phyloP scores from a whole-genome alignment of 768 basidiomycete species.

The Leucogyrophana mollusca region DNA sequence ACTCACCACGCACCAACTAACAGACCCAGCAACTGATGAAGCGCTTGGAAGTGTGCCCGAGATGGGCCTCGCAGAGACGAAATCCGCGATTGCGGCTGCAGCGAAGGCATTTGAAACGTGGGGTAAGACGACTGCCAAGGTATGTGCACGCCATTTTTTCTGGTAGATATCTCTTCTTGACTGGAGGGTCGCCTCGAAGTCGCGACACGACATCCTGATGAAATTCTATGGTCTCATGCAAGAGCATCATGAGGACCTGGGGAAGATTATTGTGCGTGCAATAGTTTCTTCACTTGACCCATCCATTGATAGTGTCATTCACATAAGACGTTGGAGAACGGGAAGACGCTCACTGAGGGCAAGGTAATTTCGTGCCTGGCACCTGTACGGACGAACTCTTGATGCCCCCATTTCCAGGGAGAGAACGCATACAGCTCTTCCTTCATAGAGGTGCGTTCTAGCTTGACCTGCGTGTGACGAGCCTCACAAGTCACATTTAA shows the following conservation, averaged over 20 bases:
- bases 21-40: conserved; percentile 88
- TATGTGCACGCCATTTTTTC: too few species aligned
- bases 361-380: conserved; percentile 45
- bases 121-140: conserved; percentile 87
- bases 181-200: conserved; percentile 46
- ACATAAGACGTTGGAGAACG: conserved; percentile 87
- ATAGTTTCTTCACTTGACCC: neutral
- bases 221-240: conserved; percentile 80
- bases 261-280: conserved; percentile 72
- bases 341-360: conserved; percentile 83
- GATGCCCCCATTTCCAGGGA: conserved; percentile 40
- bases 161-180: too few species aligned
- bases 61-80: conserved; percentile 83
- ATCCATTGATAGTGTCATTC: conserved; percentile 7
- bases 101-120: conserved; percentile 78
- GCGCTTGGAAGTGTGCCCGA: conserved; percentile 86
- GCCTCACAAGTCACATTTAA: neutral
- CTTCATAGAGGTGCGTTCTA: conserved; percentile 68
- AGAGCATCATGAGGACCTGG: conserved; percentile 84
- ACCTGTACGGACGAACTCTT: neutral
- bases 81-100: conserved; percentile 82
- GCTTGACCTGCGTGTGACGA: neutral
- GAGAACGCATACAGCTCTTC: conserved; percentile 87
- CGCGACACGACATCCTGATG: conserved; percentile 80
- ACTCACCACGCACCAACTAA: neutral